phyloP scores from a whole-genome alignment of 805 yeast species.

The Wickerhamiella bombiphila region DNA sequence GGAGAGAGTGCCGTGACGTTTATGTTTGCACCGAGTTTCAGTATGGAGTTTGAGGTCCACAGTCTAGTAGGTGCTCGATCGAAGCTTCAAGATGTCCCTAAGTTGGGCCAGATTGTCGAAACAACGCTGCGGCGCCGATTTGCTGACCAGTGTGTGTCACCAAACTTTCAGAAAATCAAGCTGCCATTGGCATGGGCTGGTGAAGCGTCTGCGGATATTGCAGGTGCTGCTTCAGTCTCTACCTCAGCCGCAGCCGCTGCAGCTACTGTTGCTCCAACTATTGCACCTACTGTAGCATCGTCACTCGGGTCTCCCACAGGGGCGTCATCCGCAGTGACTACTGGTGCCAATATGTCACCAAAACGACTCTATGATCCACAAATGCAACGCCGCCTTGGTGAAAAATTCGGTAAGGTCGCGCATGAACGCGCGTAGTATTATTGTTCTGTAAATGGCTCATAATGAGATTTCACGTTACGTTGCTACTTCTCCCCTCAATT shows the following conservation, averaged over 20 bases:
- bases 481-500: neutral
- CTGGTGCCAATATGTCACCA: neutral
- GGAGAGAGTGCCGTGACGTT: slow-evolving; percentile 57
- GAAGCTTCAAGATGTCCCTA: slow-evolving; percentile 83
- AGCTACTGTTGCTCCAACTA: neutral
- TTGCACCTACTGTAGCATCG: neutral
- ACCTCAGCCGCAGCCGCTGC: neutral
- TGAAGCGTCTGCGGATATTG: neutral
- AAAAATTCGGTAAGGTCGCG: slow-evolving; percentile 2
- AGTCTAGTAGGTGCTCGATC: slow-evolving; percentile 88
- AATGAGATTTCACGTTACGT: neutral
- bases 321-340: neutral
- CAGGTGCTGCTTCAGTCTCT: neutral
- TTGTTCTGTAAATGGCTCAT: too few species aligned
- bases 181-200: slow-evolving; percentile 35
- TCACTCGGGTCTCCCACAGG: neutral
- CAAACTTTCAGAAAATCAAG: slow-evolving; percentile 72
- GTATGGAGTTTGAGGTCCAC: slow-evolving; percentile 75
- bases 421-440: slow-evolving; percentile 6
- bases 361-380: slow-evolving; percentile 1
- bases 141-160: slow-evolving; percentile 84
- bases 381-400: slow-evolving; percentile 6
- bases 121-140: slow-evolving; percentile 76
- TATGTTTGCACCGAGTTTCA: slow-evolving; percentile 81
- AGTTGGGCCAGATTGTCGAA: slow-evolving; percentile 73